Evolutionary conservation across 805 yeast species (phyloP), one percentile per base, ranked within the genome.

Genomic region (Barnettozyma botsteinii): DNA sequence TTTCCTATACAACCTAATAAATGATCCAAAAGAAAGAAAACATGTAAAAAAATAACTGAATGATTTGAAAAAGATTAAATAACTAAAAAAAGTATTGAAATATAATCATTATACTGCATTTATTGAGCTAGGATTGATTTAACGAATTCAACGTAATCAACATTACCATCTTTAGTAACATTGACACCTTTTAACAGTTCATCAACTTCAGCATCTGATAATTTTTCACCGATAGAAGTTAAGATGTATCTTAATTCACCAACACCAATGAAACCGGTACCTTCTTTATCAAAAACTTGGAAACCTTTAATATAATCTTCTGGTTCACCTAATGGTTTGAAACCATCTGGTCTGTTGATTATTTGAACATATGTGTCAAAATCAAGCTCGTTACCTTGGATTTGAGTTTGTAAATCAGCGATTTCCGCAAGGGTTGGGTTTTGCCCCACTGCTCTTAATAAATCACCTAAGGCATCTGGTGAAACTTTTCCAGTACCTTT

Each of bases 241-340:
- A 93, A 73, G 61, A 93, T 88, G 66, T 93, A 93, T 62, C 95
- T 79, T 55, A 93, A 75, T 66, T 93, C 98, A 42, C 99, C 99
- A 33, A 93, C 95, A 30, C 97, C 95, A 53, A 93, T 93, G 66
- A 81, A 85, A 5, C 99, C 99, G 15, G 96, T 84, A 49, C 83
- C 78, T 50, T 88, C 95, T 69, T 91, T 93, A 68, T 93, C 99
- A 54, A 93, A 93, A 6, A 93, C 97, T 68, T 93, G 98, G 77
- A 93, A 93, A 0, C 91, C 93, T 59, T 91, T 85, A 58, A 93
- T 78, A 64, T 91, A 93, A 62, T 93, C 98, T 38, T 67, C 71
- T 31, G 94, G 88, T 55, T 84, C 85, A 12, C 96, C 96, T 44
- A 85, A 74, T 30, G 87, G 79, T 64, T 83, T 82, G 74, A 85